Base-by-base conservation (phyloP, 2,329 filamentous ascomycete genomes). In the Amauroascus niger region DNA sequence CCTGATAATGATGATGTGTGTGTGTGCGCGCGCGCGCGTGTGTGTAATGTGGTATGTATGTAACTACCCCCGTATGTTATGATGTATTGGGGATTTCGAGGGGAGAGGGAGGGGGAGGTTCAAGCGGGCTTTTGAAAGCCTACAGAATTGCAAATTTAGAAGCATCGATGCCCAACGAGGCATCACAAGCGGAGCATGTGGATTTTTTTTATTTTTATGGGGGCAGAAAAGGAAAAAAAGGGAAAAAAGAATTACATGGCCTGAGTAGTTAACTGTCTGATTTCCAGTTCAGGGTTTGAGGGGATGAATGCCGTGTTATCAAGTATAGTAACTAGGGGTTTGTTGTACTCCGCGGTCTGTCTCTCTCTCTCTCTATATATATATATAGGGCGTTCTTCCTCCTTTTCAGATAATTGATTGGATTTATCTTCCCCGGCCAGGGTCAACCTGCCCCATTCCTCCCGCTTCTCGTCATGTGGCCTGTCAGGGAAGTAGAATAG, bases 111-210 rank as follows among this genome's bases (percentile, higher is more conserved):
- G n/a, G n/a, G n/a, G n/a, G n/a, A n/a, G n/a, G 18, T 18, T 16
- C 16, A 6, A 13, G 6, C 16, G 39, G n/a, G 39, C 1, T 9
- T 9, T 30, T 9, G 9, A 7, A n/a, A 14, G 39, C 26, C 26
- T 32, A 8, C 13, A 35, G 32, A 24, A 20, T 1, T 22, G 16
- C 45, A 35, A 4, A n/a, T 33, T 47, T 24, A 49, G 22, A 49
- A 16, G 46, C 16, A 49, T 49, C 32, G 33, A 49, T 49, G 46
- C 46, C 46, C 46, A 49, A 49, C 46, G 46, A 49, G 46, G 32
- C 46, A 49, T 32, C 46, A 7, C 32, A 28, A 39, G 33, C 32
- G 46, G 46, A 49, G 32, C 32, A 37, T 35, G 30, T 35, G 30
- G 26, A 22, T 35, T 37, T 33, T 35, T n/a, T n/a, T n/a, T n/a